phyloP scores from a whole-genome alignment of 169 alveolate genomes.

The Eimeria brunetti region DNA sequence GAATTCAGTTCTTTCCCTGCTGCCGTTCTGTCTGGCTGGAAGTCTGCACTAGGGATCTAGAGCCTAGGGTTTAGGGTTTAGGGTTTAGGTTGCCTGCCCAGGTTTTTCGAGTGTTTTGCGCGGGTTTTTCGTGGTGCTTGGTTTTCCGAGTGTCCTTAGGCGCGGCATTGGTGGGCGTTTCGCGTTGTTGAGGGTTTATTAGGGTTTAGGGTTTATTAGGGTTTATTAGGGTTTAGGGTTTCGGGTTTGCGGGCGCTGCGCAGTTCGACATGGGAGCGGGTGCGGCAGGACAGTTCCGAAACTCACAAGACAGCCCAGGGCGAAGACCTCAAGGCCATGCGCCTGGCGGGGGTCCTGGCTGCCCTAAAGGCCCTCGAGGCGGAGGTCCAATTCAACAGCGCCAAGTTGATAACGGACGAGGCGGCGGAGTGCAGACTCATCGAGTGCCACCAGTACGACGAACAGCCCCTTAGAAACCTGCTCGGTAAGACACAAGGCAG shows the following conservation, averaged over 20 bases:
- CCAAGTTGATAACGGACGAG: neutral
- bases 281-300: neutral
- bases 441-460: conserved; percentile 25
- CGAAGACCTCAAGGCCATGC: neutral
- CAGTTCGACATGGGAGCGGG: conserved; percentile 15
- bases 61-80: neutral
- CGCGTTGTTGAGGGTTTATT: neutral
- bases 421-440: neutral
- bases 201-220: neutral
- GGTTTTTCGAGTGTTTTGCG: too few relatives aligned
- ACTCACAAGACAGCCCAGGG: neutral
- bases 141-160: too few relatives aligned
- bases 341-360: neutral
- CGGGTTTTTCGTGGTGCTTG: too few relatives aligned
- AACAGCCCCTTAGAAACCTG: neutral
- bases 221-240: conserved; percentile 5
- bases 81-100: too few relatives aligned
- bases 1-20: too few relatives aligned
- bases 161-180: too few relatives aligned
- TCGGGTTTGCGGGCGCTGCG: neutral
- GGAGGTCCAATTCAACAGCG: neutral
- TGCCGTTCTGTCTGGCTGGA: too few relatives aligned
- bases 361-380: neutral
- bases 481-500: neutral
- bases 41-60: too few relatives aligned